Evolutionary conservation across 495 filamentous ascomycete species (phyloP).

Genomic region (Hyaloscypha bicolor): DNA sequence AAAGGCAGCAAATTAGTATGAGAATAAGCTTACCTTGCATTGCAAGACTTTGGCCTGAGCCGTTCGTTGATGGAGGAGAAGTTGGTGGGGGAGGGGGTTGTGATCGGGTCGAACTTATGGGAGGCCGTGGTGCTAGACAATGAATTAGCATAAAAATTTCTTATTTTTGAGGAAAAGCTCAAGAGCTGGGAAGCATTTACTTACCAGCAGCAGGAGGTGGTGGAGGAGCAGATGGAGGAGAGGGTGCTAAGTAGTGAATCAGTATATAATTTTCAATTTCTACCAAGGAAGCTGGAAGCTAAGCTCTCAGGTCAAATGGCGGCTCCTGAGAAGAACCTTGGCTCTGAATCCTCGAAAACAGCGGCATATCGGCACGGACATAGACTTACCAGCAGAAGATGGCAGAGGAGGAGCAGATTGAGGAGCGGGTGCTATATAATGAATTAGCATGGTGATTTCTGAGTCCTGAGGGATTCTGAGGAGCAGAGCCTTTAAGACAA

Average conservation of each 20-base stretch:
- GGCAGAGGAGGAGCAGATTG: constrained; percentile 50
- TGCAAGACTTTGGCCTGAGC: constrained; percentile 44
- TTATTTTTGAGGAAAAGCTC: no score
- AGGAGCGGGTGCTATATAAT: constrained; percentile 47
- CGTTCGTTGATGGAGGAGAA: constrained; percentile 37
- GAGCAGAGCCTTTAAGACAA: constrained; percentile 29
- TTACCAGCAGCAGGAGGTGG: constrained; percentile 46
- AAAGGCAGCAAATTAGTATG: no score
- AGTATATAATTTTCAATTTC: no score
- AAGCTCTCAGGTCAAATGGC: no score
- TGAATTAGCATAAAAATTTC: no score
- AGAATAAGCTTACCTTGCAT: constrained; percentile 31
- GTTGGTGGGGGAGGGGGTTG: constrained; percentile 54
- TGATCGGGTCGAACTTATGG: constrained; percentile 51
- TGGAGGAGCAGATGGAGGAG: constrained; percentile 35
- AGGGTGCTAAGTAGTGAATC: neutral
- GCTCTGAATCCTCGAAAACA: no score
- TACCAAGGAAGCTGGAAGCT: no score
- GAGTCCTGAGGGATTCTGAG: constrained; percentile 41
- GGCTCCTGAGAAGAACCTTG: no score
- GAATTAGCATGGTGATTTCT: constrained; percentile 27
- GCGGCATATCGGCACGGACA: no score
- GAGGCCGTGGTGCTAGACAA: constrained; percentile 41
- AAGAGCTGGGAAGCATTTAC: no score
- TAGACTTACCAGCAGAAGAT: constrained; percentile 30